These are phyloP conservation scores for Lichtheimia ramosa DNA, from an alignment of 371 early-diverging fungal genomes.

Conservation along the genomic window DNA sequence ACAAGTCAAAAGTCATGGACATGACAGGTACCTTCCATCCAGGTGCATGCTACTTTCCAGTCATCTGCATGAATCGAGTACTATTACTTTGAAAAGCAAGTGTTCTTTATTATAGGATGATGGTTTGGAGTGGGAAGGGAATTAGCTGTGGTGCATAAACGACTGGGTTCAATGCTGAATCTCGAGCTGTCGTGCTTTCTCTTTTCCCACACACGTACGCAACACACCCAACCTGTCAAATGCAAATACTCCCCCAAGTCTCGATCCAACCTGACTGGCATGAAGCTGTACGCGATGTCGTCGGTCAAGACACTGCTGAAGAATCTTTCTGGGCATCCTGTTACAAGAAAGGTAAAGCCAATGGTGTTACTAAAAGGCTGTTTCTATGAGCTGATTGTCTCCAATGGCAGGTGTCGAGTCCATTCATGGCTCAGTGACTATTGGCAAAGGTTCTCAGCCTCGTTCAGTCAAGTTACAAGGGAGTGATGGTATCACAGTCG, in stretches of 20 bases:
- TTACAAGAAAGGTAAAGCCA: conserved; percentile 42
- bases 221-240: not conserved
- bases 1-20: too few relatives aligned
- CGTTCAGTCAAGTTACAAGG: conserved; percentile 15
- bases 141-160: too few relatives aligned
- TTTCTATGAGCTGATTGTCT: not conserved
- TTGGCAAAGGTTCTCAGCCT: not conserved
- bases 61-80: too few relatives aligned
- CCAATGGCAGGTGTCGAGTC: not conserved
- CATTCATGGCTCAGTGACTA: conserved; percentile 17
- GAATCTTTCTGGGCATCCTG: conserved; percentile 58
- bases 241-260: conserved; percentile 31
- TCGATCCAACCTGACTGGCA: conserved; percentile 50
- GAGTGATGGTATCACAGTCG: conserved; percentile 20
- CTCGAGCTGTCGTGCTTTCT: too few relatives aligned
- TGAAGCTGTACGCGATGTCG: conserved; percentile 31
- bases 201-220: too few relatives aligned
- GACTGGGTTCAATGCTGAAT: too few relatives aligned
- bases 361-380: not conserved
- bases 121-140: too few relatives aligned
- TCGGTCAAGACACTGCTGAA: conserved; percentile 20
- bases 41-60: too few relatives aligned
- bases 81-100: too few relatives aligned
- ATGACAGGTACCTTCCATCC: too few relatives aligned
- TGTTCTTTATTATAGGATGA: too few relatives aligned